A percentile compares a stretch with the other conserved stretches of the same genome.
phyloP scores from a whole-genome alignment of 2,329 filamentous ascomycete genomes.

The Diaporthe sp. region DNA sequence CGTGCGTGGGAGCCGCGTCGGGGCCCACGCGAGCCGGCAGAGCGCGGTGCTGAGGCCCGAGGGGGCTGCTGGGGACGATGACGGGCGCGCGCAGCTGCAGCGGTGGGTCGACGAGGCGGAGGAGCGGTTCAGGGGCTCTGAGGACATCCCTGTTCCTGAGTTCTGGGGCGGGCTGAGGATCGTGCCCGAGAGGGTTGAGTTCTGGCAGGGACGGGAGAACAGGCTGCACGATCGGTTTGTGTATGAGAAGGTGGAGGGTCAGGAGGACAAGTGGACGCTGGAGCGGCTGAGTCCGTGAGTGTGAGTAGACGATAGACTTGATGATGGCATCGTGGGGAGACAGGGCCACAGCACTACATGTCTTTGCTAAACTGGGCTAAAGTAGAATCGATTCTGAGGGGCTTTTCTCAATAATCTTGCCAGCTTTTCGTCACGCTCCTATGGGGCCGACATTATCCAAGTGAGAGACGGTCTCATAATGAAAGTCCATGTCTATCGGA shows the following conservation, averaged over 20 bases:
- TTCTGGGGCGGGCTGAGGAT: slow-evolving; percentile 96
- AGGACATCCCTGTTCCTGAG: slow-evolving; percentile 88
- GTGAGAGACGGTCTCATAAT: not conserved
- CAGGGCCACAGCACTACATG: not conserved
- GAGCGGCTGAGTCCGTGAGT: slow-evolving; percentile 80
- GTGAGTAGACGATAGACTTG: not conserved
- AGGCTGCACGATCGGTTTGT: slow-evolving; percentile 94
- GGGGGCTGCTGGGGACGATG: slow-evolving; percentile 57
- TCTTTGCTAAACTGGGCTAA: not conserved
- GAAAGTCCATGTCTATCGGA: not conserved
- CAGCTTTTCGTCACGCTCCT: not conserved
- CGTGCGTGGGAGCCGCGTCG: slow-evolving; percentile 85
- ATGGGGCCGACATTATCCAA: not conserved
- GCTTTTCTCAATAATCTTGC: not conserved
- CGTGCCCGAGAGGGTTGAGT: slow-evolving; percentile 89
- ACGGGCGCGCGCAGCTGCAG: slow-evolving; percentile 82
- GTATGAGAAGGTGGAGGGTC: slow-evolving; percentile 75
- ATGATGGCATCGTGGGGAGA: not conserved
- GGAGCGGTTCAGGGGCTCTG: slow-evolving; percentile 78
- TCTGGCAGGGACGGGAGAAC: slow-evolving; percentile 94
- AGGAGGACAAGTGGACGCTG: slow-evolving; percentile 72
- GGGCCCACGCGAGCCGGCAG: slow-evolving; percentile 95
- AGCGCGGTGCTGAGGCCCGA: slow-evolving; percentile 75
- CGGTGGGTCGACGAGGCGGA: slow-evolving; percentile 83
- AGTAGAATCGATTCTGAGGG: not conserved